Conservation (phyloP, 2,329 filamentous ascomycete species). For the Elsinoe perseae region DNA sequence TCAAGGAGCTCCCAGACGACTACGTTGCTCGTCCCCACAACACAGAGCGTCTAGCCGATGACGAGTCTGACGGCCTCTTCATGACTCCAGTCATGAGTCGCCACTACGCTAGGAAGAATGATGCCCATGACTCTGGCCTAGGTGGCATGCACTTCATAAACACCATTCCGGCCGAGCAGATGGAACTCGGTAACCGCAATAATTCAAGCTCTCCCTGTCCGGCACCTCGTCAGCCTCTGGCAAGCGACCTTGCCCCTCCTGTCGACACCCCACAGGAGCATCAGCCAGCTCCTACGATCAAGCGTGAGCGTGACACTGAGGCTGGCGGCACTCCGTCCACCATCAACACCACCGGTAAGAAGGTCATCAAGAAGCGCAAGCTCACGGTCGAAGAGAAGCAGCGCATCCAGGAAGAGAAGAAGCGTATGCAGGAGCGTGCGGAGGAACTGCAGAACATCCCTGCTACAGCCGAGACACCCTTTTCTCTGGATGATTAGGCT, state of each 20-base stretch:
- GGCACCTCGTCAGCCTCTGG: neutral
- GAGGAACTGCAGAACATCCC: neutral
- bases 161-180: neutral
- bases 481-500: neutral
- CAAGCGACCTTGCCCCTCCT: neutral
- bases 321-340: neutral
- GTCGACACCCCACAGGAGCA: neutral
- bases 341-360: neutral
- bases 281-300: neutral
- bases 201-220: neutral
- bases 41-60: neutral
- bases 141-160: neutral
- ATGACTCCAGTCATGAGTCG: neutral
- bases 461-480: neutral
- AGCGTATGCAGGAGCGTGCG: neutral
- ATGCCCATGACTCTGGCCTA: neutral
- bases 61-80: neutral
- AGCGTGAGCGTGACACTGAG: slow-evolving; percentile 1
- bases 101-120: neutral
- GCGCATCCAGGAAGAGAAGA: neutral
- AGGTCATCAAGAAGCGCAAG: neutral
- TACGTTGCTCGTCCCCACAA: neutral
- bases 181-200: neutral
- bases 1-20: neutral
- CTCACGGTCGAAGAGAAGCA: neutral